Percentiles rank a stretch among this genome's conserved stretches.
Conservation (phyloP, 148 eudicot species). For the Nyssa sinensis region DNA sequence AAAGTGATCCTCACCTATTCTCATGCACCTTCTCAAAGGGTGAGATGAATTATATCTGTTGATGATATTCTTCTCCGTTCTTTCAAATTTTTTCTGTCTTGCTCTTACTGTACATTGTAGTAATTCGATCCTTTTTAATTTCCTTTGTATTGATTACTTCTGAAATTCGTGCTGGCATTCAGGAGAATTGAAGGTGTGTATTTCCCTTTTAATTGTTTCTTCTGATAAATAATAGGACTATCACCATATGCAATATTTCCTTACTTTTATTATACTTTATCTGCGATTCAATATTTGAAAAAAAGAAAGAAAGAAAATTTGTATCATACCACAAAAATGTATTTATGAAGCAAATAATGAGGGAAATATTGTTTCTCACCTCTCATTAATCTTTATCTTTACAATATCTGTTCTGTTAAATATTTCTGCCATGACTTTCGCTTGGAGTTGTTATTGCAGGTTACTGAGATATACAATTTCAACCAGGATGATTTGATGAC, state of each 20-base stretch:
- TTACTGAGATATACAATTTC: conserved; percentile 77
- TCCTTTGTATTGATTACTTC: conserved; percentile 26
- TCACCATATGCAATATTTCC: neutral
- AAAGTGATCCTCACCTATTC: conserved; percentile 88
- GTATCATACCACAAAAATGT: neutral
- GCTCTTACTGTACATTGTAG: conserved; percentile 4
- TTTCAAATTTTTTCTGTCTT: neutral
- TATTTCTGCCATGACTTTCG: conserved; percentile 15
- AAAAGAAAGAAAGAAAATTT: no score
- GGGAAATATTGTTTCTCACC: conserved; percentile 7
- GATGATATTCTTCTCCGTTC: conserved; percentile 1
- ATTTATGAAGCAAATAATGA: neutral
- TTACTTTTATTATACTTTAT: neutral
- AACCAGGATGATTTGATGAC: conserved; percentile 95
- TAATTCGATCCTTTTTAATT: conserved; percentile 31
- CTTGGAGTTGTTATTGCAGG: conserved; percentile 44
- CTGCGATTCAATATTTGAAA: neutral
- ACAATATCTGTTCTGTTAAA: neutral
- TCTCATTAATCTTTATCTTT: neutral
- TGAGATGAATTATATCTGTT: conserved; percentile 13
- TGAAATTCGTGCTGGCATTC: conserved; percentile 29
- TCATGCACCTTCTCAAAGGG: conserved; percentile 78
- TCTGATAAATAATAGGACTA: neutral
- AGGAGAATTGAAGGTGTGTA: conserved; percentile 82
- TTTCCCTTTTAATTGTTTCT: conserved; percentile 5